Conservation (phyloP, 2,329 filamentous ascomycete species). For the Colletotrichum brevisporum region DNA sequence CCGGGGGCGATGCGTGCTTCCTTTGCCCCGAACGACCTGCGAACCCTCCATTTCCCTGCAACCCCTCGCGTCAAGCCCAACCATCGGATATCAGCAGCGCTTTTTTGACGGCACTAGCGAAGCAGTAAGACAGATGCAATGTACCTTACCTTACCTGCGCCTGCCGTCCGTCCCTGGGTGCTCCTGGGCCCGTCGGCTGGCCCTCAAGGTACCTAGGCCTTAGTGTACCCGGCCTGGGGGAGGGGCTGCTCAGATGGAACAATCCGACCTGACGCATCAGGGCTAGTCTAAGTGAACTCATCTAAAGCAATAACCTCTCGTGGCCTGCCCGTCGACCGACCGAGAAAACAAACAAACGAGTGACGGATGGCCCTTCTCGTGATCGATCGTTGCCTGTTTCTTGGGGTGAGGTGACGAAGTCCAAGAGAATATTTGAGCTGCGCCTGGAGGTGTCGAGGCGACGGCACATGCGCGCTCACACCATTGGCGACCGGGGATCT, state of each 20-base stretch:
- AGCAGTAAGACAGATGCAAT: slow-evolving; percentile 2
- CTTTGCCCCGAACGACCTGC: slow-evolving; percentile 40
- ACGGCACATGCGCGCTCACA: slow-evolving; percentile 22
- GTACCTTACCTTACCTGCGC: slow-evolving; percentile 1
- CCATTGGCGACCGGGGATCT: slow-evolving; percentile 20
- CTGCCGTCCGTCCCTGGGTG: slow-evolving; percentile 34
- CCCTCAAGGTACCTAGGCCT: slow-evolving; percentile 8
- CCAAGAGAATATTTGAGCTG: slow-evolving; percentile 27
- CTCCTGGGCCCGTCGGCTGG: slow-evolving; percentile 33
- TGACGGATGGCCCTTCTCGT: not conserved
- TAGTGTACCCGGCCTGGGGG: slow-evolving; percentile 9
- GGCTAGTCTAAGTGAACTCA: not conserved
- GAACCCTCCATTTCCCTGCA: slow-evolving; percentile 37
- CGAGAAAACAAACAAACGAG: slow-evolving; percentile 6
- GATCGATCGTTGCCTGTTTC: slow-evolving; percentile 36
- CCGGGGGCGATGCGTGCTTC: slow-evolving; percentile 38
- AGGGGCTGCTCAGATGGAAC: not conserved
- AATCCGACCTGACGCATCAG: slow-evolving; percentile 3
- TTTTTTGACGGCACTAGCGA: not conserved
- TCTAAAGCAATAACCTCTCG: slow-evolving; percentile 4
- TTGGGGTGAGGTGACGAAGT: slow-evolving; percentile 39
- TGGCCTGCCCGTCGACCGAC: slow-evolving; percentile 15
- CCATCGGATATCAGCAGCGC: slow-evolving; percentile 5
- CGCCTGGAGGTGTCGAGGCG: slow-evolving; percentile 5
- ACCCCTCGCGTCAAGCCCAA: slow-evolving; percentile 27